A percentile compares a stretch with the other conserved stretches of the same genome.
These are phyloP conservation scores for Talaromyces sp. DNA, from an alignment of 2,329 filamentous ascomycete genomes.

Conservation along the genomic window DNA sequence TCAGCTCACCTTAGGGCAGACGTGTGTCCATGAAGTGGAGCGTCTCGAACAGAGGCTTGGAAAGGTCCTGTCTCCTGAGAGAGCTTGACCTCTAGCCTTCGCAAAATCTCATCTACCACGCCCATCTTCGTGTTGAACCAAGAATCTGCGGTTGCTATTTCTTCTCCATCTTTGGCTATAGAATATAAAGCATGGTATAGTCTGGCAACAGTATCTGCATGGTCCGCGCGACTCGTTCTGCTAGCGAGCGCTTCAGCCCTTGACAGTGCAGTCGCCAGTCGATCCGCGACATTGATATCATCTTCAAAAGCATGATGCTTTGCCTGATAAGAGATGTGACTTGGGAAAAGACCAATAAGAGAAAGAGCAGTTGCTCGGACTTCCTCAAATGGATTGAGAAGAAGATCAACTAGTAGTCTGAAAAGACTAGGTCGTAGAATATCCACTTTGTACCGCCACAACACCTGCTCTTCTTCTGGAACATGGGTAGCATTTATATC, in stretches of 20 bases:
- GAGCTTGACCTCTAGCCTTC: conserved; percentile 63
- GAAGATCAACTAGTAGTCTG: conserved; percentile 67
- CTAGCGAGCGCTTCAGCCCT: conserved; percentile 39
- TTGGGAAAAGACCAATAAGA: conserved; percentile 42
- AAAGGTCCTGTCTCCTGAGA: conserved; percentile 61
- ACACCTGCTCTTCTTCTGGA: conserved; percentile 44
- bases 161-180: conserved; percentile 44
- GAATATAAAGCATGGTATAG: conserved; percentile 66
- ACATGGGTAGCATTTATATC: conserved; percentile 46
- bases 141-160: conserved; percentile 22
- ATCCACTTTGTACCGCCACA: conserved; percentile 49
- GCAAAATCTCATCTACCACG: conserved; percentile 58
- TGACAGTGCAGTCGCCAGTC: conserved; percentile 31
- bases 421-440: conserved; percentile 40
- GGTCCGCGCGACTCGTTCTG: conserved; percentile 76
- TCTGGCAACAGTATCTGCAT: conserved; percentile 85
- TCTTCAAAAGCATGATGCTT: conserved; percentile 14
- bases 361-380: conserved; percentile 59
- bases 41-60: conserved; percentile 60
- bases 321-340: conserved; percentile 21
- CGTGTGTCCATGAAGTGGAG: conserved; percentile 67
- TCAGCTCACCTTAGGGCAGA: conserved; percentile 57
- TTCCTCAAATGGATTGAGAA: conserved; percentile 91
- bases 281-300: conserved; percentile 22
- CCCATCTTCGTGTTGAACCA: conserved; percentile 40